Evolutionary conservation across 1,139 yeast species (phyloP).

Genomic region (Taphrina pruni): DNA sequence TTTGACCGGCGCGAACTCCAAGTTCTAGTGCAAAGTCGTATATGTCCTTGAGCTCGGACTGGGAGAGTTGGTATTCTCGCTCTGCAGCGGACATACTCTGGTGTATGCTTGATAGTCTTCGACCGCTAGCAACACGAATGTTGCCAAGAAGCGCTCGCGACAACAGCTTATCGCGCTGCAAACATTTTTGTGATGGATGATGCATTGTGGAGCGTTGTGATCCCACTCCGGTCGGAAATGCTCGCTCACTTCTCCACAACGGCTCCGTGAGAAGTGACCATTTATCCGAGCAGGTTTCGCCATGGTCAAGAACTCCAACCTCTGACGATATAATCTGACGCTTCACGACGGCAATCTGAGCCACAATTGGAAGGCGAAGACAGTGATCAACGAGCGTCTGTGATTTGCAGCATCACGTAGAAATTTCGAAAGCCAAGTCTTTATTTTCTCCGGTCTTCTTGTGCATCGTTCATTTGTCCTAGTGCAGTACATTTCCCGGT

Average conservation of each 20-base stretch:
- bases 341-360: neutral
- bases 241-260: conserved; percentile 3
- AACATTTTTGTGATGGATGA: neutral
- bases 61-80: neutral
- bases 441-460: too few species aligned
- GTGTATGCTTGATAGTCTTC: too few species aligned
- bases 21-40: conserved; percentile 12
- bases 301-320: neutral
- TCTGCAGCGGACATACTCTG: neutral
- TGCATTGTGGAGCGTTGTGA: neutral
- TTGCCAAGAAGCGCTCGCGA: too few species aligned
- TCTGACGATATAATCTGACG: neutral
- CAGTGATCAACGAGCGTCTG: neutral
- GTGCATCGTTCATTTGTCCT: too few species aligned
- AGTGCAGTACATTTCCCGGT: too few species aligned
- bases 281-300: neutral
- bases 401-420: neutral
- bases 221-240: neutral
- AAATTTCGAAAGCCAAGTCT: neutral
- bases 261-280: neutral
- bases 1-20: conserved; percentile 8
- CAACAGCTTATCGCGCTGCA: too few species aligned
- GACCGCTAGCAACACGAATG: too few species aligned
- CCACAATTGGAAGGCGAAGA: neutral
- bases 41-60: neutral